Base-by-base conservation (phyloP, 1,284 basidiomycete genomes). In the Paramarasmius palmivorus region DNA sequence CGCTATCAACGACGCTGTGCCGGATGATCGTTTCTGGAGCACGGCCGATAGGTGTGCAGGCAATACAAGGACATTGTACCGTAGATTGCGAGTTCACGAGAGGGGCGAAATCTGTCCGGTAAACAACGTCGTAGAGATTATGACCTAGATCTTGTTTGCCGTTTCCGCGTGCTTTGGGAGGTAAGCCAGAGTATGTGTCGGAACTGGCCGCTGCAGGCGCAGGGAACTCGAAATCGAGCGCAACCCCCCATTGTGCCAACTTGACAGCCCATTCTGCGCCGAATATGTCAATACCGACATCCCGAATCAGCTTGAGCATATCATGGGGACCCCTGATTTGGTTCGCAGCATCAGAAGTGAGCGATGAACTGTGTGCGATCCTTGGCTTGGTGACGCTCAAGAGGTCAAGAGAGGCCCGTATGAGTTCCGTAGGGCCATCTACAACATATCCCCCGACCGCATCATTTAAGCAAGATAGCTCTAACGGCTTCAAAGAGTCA, bases 181-280 rank as follows among this genome's bases (percentile, higher is more conserved):
- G 25, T 42, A 45, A 41, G 17, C 2, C 19, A 6, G 40, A 17
- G 29, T 20, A 40, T 50, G n/a, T n/a, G 32, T 19, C 12, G 34
- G 19, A 12, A 22, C 48, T 17, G 10, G 47, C 34, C 14, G 45
- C 29, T 6, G 41, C 25, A n/a, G 71, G 66, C 0, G 72, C 75
- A 0, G 90, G 90, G 65, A 93, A 93, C 2, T 63, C 63, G 65
- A 93, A 92, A 62, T 92, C 90, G 3, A 93, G 71, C 0, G 84
- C 88, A 23, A 93, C 69, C 15, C 92, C 91, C 17, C 82, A 63
- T 53, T 83, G 74, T 5, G 86, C 86, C 1, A 83, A 81, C 10
- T 76, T 66, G 60, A 86, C 81, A 0, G 83, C 88, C 84, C 87
- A 93, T 10, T 74, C 73, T 0, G 80, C 78, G 60, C 92, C 90